Evolutionary conservation across 805 yeast genomes (phyloP).

Genomic region (Wickerhamiella sergipiensis): DNA sequence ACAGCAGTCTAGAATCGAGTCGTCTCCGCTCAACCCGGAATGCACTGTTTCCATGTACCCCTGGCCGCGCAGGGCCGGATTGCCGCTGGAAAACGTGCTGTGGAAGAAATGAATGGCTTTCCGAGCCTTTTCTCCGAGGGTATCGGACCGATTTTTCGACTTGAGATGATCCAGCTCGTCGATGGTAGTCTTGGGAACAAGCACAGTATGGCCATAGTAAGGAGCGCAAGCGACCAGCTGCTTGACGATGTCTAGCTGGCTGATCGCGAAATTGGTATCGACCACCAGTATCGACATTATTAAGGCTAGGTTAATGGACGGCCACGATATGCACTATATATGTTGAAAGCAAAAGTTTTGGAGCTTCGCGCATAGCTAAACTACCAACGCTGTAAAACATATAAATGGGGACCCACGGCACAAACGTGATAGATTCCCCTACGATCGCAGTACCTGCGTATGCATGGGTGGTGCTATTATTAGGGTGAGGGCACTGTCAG

Average conservation of each 20-base stretch:
- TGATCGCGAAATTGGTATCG: constrained; percentile 73
- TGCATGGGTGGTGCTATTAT: not conserved
- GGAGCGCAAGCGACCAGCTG: constrained; percentile 31
- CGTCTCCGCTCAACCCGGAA: constrained; percentile 43
- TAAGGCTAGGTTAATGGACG: not conserved
- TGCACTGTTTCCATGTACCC: constrained; percentile 40
- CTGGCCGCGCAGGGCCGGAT: constrained; percentile 51
- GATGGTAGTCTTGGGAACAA: constrained; percentile 60
- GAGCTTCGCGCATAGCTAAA: no score
- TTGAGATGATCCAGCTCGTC: constrained; percentile 79
- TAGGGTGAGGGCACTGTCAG: not conserved
- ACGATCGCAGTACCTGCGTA: not conserved
- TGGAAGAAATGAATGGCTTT: constrained; percentile 72
- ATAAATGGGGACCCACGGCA: no score
- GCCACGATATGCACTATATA: no score
- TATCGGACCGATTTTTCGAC: constrained; percentile 18
- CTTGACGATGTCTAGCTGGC: constrained; percentile 50
- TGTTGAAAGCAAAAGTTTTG: no score
- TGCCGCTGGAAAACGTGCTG: constrained; percentile 37
- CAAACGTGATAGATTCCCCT: no score
- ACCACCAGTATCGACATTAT: constrained; percentile 33
- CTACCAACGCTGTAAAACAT: no score
- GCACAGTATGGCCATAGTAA: constrained; percentile 34
- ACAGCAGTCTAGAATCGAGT: constrained; percentile 77
- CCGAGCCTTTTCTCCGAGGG: constrained; percentile 32